Evolutionary conservation across 2,329 filamentous ascomycete species (phyloP), one percentile per base, ranked within the genome.

Genomic region (Aspergillus neotritici): DNA sequence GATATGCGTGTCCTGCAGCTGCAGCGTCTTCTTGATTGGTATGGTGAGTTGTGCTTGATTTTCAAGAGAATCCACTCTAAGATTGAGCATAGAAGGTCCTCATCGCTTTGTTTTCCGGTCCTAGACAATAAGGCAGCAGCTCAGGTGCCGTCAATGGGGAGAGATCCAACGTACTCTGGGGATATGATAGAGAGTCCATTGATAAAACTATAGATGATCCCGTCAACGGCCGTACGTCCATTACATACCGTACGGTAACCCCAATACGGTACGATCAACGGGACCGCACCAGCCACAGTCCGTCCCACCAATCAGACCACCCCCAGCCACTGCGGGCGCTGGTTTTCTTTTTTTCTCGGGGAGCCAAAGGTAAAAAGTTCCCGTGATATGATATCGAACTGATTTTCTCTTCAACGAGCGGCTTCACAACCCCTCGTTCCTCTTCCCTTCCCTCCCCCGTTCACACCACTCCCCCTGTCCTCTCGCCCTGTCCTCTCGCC

Each of bases 321-420:
- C 14, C 12, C 28, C 16, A 39, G 40, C 44, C 44, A 47, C 15
- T 13, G 34, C 40, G 21, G 21, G 21, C 42, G 31, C 32, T 21
- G 14, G 13, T 13, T 16, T 14, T 12, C 21, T 42, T 32, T 39
- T 43, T 48, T 48, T 48, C 28, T 43, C 35, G 35, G 37, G 17
- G 21, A 29, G 32, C 17, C 31, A 31, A 32, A 10, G 29, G 21
- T 21, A 32, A 47, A 46, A 55, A 51, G 40, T 51, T 49, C 44
- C 46, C 46, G 46, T 47, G 43, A 51, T 56, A 56, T 52, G 21
- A 25, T 25, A 25, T 25, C 21, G 17, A 5, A 4, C 35, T 42
- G 37, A 50, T 54, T 55, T 54, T 52, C 49, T 48, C 46, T 49
- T 37, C 48, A 47, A 50, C 45, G 46, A 54, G 49, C 51, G 47